Percentiles rank a stretch among this genome's conserved stretches.
phyloP scores from a whole-genome alignment of 164 flowering plant species.

The Berberis vulgaris region DNA sequence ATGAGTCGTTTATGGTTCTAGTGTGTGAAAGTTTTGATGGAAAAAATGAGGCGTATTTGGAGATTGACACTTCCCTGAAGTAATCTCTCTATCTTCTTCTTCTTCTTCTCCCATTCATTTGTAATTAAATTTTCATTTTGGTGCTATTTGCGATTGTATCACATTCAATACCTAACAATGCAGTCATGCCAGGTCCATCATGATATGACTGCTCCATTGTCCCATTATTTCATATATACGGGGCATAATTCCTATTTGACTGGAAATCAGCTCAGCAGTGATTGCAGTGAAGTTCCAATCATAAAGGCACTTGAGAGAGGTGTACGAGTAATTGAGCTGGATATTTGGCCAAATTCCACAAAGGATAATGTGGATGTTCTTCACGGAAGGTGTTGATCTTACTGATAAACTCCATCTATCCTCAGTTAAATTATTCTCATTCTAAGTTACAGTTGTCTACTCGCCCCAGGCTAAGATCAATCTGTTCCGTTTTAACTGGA shows the following conservation, averaged over 20 bases:
- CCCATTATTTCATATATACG: conserved; percentile 46
- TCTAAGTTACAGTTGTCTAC: not conserved
- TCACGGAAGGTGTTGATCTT: conserved; percentile 40
- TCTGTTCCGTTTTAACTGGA: not conserved
- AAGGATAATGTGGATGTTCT: conserved; percentile 33
- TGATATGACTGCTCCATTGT: conserved; percentile 46
- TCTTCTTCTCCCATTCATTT: not conserved
- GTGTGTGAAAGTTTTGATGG: too few species aligned
- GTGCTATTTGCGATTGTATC: not conserved
- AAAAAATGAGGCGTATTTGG: too few species aligned
- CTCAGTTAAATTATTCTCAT: not conserved
- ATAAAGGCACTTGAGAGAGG: conserved; percentile 39
- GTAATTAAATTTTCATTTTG: not conserved
- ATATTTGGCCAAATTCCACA: conserved; percentile 47
- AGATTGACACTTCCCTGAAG: too few species aligned
- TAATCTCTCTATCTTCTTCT: too few species aligned
- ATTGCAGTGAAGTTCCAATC: conserved; percentile 44
- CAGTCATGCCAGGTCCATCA: conserved; percentile 30
- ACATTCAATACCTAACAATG: not conserved
- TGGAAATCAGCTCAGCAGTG: conserved; percentile 55
- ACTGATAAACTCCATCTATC: not conserved
- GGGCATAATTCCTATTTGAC: conserved; percentile 57
- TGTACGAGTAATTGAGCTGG: conserved; percentile 52
- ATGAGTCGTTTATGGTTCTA: too few species aligned
- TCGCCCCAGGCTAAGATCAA: not conserved